These are phyloP conservation scores for Fusarium temperatum DNA, from an alignment of 2,329 filamentous ascomycete genomes.

Conservation along the genomic window DNA sequence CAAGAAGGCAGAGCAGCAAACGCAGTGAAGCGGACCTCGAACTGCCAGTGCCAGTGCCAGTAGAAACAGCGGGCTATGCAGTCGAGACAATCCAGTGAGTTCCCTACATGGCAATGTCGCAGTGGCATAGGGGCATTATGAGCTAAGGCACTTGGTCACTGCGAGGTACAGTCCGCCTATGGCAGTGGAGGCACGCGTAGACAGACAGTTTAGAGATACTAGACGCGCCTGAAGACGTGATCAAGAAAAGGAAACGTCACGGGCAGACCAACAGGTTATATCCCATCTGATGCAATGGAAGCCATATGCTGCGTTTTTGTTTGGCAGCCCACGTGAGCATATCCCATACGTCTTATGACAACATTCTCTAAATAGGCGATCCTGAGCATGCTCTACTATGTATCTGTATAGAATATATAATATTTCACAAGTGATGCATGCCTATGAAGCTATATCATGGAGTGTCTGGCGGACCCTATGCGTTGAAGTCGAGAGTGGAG, in stretches of 20 bases:
- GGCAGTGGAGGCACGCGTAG: slow-evolving; percentile 4
- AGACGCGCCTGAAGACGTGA: background rate
- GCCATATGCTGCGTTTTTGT: background rate
- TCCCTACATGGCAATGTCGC: background rate
- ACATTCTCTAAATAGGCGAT: background rate
- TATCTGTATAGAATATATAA: background rate
- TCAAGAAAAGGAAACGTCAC: slow-evolving; percentile 3
- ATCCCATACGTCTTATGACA: background rate
- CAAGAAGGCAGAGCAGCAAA: slow-evolving; percentile 5
- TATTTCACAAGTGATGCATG: background rate
- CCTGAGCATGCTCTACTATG: background rate
- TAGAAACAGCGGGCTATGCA: background rate
- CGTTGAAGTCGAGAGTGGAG: background rate
- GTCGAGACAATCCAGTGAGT: background rate
- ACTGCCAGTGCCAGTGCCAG: background rate
- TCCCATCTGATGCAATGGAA: slow-evolving; percentile 1
- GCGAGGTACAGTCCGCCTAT: background rate
- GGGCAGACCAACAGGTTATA: background rate
- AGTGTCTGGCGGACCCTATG: background rate
- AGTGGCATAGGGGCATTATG: background rate
- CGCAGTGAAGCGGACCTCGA: background rate
- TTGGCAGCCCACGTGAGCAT: slow-evolving; percentile 22
- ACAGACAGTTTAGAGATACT: background rate
- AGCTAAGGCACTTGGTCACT: background rate
- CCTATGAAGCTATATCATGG: background rate